A percentile compares a stretch with the other conserved stretches of the same genome.
Evolutionary conservation across 176 grass and related monocot genomes (phyloP).

Genomic region (Carex myosuroides): DNA sequence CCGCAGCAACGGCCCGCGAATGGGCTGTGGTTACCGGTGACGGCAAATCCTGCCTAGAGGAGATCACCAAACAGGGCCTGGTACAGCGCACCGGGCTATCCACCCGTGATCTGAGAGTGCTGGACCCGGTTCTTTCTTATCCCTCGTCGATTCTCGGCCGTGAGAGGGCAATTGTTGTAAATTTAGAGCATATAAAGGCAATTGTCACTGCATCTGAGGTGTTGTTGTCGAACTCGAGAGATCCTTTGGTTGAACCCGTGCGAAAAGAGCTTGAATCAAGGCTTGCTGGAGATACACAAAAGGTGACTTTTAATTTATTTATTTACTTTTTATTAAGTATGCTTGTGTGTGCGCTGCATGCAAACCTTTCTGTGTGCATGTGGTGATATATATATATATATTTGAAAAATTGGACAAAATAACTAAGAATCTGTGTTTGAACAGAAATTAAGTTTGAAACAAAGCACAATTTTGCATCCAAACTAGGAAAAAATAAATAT

Average conservation of each 20-base stretch:
- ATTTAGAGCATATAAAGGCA: slow-evolving; percentile 59
- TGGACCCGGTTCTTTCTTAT: slow-evolving; percentile 48
- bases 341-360: no score
- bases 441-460: neutral
- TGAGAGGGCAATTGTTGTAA: slow-evolving; percentile 56
- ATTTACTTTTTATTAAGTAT: neutral
- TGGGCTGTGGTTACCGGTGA: slow-evolving; percentile 31
- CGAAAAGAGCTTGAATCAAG: slow-evolving; percentile 30
- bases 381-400: neutral
- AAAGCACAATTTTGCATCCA: neutral
- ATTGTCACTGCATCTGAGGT: slow-evolving; percentile 64
- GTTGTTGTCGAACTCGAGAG: slow-evolving; percentile 33
- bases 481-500: neutral
- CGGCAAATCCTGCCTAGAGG: slow-evolving; percentile 16
- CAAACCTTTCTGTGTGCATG: neutral
- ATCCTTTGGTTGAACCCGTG: slow-evolving; percentile 40
- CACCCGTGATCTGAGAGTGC: slow-evolving; percentile 33
- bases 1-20: neutral
- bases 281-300: slow-evolving; percentile 5
- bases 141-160: slow-evolving; percentile 33
- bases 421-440: neutral
- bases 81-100: slow-evolving; percentile 41
- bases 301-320: neutral
- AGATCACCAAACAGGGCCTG: slow-evolving; percentile 35
- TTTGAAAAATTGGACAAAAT: neutral